Conservation (phyloP, 2,329 filamentous ascomycete species). For the Neopestalotiopsis clavispora region DNA sequence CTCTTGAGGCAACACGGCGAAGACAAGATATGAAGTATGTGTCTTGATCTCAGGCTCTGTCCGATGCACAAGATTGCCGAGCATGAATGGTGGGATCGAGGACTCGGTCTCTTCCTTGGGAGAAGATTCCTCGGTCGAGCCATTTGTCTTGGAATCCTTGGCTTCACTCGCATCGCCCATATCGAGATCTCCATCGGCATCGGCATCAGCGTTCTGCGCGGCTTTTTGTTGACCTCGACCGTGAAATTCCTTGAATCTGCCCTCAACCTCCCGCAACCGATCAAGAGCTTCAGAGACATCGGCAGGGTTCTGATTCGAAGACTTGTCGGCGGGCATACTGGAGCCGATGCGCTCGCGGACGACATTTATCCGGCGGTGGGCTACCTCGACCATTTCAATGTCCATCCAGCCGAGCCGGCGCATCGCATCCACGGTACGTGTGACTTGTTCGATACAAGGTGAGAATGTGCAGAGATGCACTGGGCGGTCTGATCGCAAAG, state of each 20-base stretch:
- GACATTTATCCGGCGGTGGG: constrained; percentile 79
- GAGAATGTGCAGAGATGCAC: constrained; percentile 92
- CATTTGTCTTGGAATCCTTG: constrained; percentile 34
- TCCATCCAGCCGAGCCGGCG: constrained; percentile 86
- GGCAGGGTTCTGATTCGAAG: constrained; percentile 70
- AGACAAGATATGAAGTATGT: constrained; percentile 96
- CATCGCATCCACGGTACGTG: constrained; percentile 80
- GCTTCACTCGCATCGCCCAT: constrained; percentile 40
- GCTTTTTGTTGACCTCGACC: constrained; percentile 29
- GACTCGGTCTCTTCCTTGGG: constrained; percentile 27
- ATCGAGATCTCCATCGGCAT: constrained; percentile 47
- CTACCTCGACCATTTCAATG: constrained; percentile 91
- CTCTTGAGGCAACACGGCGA: constrained; percentile 84
- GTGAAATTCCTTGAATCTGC: constrained; percentile 70
- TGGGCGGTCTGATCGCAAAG: constrained; percentile 73
- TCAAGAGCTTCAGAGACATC: constrained; percentile 80
- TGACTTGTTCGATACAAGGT: constrained; percentile 96
- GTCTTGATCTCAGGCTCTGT: constrained; percentile 90
- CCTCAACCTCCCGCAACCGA: constrained; percentile 75
- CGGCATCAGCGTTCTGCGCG: constrained; percentile 26
- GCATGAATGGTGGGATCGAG: constrained; percentile 66
- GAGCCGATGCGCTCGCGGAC: constrained; percentile 81
- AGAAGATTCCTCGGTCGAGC: constrained; percentile 35
- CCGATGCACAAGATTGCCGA: constrained; percentile 79
- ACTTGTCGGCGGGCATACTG: constrained; percentile 67